These are phyloP conservation scores for Torulaspora delbrueckii DNA, from an alignment of 805 yeast species.

Conservation along the genomic window DNA sequence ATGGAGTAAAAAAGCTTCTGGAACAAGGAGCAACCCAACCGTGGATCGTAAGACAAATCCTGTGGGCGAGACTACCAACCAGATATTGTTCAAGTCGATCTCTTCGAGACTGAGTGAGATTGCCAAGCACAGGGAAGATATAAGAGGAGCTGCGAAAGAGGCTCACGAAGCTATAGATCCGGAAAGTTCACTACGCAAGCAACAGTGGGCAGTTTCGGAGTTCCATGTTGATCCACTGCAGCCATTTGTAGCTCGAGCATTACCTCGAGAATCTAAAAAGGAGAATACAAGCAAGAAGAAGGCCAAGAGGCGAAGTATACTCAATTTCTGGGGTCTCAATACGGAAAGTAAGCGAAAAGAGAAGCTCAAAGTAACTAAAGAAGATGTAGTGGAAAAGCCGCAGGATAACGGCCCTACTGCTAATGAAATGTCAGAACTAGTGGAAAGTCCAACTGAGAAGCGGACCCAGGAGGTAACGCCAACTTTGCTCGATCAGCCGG, in stretches of 20 bases:
- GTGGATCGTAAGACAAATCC: background rate
- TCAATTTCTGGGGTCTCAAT: constrained; percentile 27
- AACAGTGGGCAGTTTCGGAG: constrained; percentile 13
- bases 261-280: constrained; percentile 25
- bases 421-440: background rate
- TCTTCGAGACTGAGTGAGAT: constrained; percentile 8
- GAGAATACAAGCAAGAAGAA: constrained; percentile 13
- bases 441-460: background rate
- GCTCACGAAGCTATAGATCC: background rate
- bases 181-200: constrained; percentile 1
- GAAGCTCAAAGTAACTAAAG: background rate
- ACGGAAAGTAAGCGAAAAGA: constrained; percentile 7
- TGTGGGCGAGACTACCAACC: constrained; percentile 16
- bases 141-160: background rate
- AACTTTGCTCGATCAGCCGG: background rate
- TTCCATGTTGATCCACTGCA: constrained; percentile 33
- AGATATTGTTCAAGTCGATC: constrained; percentile 14
- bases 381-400: background rate
- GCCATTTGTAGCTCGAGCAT: constrained; percentile 25
- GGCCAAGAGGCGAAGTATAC: constrained; percentile 18
- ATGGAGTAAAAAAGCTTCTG: constrained; percentile 25
- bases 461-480: background rate
- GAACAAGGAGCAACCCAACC: background rate
- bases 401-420: background rate
- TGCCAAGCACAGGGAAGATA: constrained; percentile 3